Percentiles rank a stretch among this genome's conserved stretches.
Conservation (phyloP, 768 basidiomycete genomes). For the Tylopilus sp. region DNA sequence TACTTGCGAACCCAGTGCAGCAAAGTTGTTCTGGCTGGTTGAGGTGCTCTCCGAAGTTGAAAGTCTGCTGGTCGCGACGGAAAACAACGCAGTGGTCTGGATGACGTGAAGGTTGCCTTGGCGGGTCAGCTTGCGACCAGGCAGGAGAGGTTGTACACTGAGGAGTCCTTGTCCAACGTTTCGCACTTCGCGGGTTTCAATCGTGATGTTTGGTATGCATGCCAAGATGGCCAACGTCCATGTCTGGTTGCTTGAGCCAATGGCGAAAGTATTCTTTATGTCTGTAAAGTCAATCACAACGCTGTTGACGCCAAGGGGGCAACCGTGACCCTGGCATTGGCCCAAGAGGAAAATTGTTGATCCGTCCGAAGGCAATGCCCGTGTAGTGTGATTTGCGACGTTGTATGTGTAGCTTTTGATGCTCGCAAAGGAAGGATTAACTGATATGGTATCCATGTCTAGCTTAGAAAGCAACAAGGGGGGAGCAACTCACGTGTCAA, state of each 20-base stretch:
- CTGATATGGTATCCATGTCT: background rate
- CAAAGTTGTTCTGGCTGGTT: background rate
- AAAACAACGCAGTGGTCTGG: conserved; percentile 25
- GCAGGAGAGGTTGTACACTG: conserved; percentile 15
- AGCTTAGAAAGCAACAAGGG: background rate
- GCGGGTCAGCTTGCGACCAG: conserved; percentile 5
- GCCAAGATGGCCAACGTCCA: conserved; percentile 22
- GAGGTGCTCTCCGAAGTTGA: background rate
- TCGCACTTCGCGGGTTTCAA: conserved; percentile 29
- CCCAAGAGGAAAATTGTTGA: conserved; percentile 21
- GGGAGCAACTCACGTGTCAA: conserved; percentile 6
- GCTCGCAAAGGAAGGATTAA: background rate
- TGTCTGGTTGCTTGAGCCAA: conserved; percentile 13
- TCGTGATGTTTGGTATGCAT: conserved; percentile 20
- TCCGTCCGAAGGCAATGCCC: conserved; percentile 14
- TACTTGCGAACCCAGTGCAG: conserved; percentile 14
- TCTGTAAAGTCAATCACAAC: conserved; percentile 12
- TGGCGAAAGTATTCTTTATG: conserved; percentile 8
- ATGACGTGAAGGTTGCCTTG: conserved; percentile 25
- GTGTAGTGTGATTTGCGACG: conserved; percentile 24
- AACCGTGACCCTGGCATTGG: conserved; percentile 24
- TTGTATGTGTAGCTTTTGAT: conserved; percentile 5
- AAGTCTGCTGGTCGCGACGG: conserved; percentile 15
- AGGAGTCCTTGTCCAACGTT: conserved; percentile 18
- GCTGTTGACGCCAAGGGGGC: background rate